Percentiles rank a stretch among this genome's conserved stretches.
These are phyloP conservation scores for Epichloe baconii DNA, from an alignment of 2,329 filamentous ascomycete species.

Conservation along the genomic window DNA sequence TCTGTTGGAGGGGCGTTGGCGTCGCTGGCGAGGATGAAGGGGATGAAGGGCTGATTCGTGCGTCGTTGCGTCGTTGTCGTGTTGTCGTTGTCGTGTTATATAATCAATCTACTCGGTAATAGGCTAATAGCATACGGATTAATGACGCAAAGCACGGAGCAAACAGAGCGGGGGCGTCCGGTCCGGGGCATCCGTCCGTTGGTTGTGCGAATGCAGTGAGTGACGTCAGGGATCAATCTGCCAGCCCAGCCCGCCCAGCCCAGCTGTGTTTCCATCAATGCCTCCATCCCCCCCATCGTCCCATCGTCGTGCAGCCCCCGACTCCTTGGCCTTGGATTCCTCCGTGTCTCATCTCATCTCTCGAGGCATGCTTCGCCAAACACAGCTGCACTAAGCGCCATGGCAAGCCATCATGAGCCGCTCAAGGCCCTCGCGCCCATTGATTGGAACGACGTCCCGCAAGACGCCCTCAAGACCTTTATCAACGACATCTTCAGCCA, in stretches of 20 bases:
- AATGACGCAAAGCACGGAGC: too few relatives aligned
- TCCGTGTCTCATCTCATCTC: not conserved
- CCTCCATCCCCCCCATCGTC: too few relatives aligned
- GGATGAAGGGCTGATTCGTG: not conserved
- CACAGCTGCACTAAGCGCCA: constrained; percentile 14
- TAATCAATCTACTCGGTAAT: too few relatives aligned
- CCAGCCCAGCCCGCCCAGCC: too few relatives aligned
- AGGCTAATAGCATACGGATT: too few relatives aligned
- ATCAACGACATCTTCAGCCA: constrained; percentile 48
- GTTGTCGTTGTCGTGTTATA: too few relatives aligned
- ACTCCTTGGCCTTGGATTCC: not conserved
- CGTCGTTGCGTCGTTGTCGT: not conserved
- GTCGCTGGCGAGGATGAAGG: not conserved
- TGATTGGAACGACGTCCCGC: constrained; percentile 34
- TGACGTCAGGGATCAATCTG: too few relatives aligned
- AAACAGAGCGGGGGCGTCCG: too few relatives aligned
- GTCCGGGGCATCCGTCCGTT: too few relatives aligned
- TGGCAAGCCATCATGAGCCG: constrained; percentile 46
- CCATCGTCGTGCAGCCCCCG: too few relatives aligned
- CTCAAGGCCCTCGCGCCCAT: constrained; percentile 43
- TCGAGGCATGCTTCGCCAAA: constrained; percentile 1
- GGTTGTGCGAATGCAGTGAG: too few relatives aligned
- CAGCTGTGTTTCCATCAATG: too few relatives aligned
- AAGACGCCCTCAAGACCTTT: constrained; percentile 38
- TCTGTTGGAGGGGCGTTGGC: not conserved